phyloP scores from a whole-genome alignment of 2,329 filamentous ascomycete species.

The Fusarium sp. region DNA sequence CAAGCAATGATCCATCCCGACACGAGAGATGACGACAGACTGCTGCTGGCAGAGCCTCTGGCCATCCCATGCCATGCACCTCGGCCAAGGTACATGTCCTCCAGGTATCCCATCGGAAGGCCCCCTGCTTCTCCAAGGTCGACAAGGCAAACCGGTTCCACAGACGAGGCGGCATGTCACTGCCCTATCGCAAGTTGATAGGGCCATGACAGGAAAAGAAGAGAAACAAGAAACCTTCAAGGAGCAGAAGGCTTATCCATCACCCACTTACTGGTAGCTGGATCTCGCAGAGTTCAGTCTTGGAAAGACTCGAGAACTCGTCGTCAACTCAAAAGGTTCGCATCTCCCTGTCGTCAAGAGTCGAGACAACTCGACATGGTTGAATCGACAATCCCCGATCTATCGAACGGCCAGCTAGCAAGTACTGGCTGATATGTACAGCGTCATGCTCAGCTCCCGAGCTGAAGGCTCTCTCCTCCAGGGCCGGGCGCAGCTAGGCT shows the following conservation, averaged over 20 bases:
- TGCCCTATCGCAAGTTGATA: constrained; percentile 29
- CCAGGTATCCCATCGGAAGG: constrained; percentile 1
- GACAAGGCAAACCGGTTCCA: constrained; percentile 34
- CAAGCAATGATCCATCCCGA: background rate
- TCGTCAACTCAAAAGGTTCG: background rate
- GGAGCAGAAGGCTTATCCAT: constrained; percentile 2
- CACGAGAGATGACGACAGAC: constrained; percentile 30
- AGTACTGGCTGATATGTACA: background rate
- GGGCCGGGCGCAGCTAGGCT: constrained; percentile 23
- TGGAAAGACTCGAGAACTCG: background rate
- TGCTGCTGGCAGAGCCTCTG: constrained; percentile 16
- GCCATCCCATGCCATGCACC: background rate
- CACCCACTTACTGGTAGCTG: constrained; percentile 5
- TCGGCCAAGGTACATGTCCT: constrained; percentile 15
- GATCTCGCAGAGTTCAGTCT: constrained; percentile 5
- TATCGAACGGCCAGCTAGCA: constrained; percentile 11
- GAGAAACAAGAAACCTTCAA: constrained; percentile 12
- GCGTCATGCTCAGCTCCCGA: constrained; percentile 21
- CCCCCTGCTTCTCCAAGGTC: constrained; percentile 25
- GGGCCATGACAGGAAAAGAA: constrained; percentile 16
- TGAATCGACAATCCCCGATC: constrained; percentile 1
- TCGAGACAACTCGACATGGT: background rate
- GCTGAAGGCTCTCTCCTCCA: constrained; percentile 20
- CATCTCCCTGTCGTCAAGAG: background rate
- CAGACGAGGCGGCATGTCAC: constrained; percentile 33